These are phyloP conservation scores for Aspergillus puulaauensis DNA, from an alignment of 2,329 filamentous ascomycete genomes.

Conservation along the genomic window DNA sequence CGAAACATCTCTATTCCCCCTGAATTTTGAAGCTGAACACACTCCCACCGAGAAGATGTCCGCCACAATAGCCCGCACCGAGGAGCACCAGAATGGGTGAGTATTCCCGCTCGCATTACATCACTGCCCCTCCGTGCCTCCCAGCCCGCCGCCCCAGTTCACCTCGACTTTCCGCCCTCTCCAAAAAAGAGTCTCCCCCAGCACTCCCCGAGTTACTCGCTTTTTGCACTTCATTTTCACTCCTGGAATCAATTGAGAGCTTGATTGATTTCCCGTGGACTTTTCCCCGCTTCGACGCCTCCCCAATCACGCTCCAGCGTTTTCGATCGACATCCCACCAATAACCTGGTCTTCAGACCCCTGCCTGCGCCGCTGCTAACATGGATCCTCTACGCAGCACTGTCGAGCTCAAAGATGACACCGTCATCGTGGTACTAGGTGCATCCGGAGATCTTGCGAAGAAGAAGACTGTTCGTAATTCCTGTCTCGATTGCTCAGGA, in stretches of 20 bases:
- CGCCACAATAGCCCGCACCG: conserved; percentile 51
- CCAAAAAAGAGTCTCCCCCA: neutral
- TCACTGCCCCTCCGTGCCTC: conserved; percentile 32
- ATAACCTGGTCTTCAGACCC: conserved; percentile 3
- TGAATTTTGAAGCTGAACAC: conserved; percentile 3
- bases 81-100: conserved; percentile 53
- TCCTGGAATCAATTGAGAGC: neutral
- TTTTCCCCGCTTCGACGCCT: neutral
- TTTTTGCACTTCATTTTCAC: neutral
- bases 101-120: conserved; percentile 37
- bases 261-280: conserved; percentile 1
- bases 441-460: conserved; percentile 97
- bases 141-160: conserved; percentile 9
- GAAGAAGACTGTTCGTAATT: conserved; percentile 87
- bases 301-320: neutral
- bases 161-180: conserved; percentile 6
- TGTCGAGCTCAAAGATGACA: conserved; percentile 98
- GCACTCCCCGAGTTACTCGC: conserved; percentile 1
- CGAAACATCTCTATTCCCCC: conserved; percentile 8
- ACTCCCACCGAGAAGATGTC: conserved; percentile 41
- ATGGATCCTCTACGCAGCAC: conserved; percentile 58
- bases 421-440: conserved; percentile 91
- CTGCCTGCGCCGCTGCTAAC: conserved; percentile 25
- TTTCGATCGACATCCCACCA: conserved; percentile 10
- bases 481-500: neutral